Base-by-base conservation (phyloP, 1,139 yeast species). In the Saccharomyces hybrid region DNA sequence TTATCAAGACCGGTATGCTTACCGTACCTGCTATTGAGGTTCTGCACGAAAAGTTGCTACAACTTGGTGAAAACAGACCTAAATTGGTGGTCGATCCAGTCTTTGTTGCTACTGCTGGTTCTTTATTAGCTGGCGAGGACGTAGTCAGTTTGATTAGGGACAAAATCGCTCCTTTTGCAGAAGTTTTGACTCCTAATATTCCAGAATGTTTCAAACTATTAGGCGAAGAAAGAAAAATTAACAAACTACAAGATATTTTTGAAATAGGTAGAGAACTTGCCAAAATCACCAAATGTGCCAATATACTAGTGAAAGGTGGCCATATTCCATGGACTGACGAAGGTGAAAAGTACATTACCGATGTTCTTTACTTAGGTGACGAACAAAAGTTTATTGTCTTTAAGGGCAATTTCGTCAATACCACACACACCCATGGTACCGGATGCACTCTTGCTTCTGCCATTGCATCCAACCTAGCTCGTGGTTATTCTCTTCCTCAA, bases 371-470 rank as follows among this genome's bases (percentile, higher is more conserved):
- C 63, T 77, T 81, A 56, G 76, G 80, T 1, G 59, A 66, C 2
- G 61, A 64, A 0, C 75, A 73, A 4, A 62, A 65, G 1, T 69
- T 75, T 47, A 73, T 77, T 1, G 67, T 80, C 0, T 82, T 79
- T 65, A 75, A 76, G 58, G 81, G 90, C 7, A 69, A 68, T 2
- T 80, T 68, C 60, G 69, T 83, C 16, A 68, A 72, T 3, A 76
- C 88, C 1, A 66, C 71, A 3, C 80, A 83, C 63, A 83, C 90
- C 0, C 97, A 90, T 68, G 97, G 97, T 8, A 88, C 97, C 1
- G 97, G 97, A 0, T 90, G 97, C 69, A 87, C 97, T 0, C 74
- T 90, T 52, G 83, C 96, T 0, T 84, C 96, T 1, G 78, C 96
- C 0, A 84, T 90, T 61, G 85, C 95, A 0, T 82, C 95, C 1